phyloP scores from a whole-genome alignment of 2,329 filamentous ascomycete genomes.

The Huntiella omanensis region DNA sequence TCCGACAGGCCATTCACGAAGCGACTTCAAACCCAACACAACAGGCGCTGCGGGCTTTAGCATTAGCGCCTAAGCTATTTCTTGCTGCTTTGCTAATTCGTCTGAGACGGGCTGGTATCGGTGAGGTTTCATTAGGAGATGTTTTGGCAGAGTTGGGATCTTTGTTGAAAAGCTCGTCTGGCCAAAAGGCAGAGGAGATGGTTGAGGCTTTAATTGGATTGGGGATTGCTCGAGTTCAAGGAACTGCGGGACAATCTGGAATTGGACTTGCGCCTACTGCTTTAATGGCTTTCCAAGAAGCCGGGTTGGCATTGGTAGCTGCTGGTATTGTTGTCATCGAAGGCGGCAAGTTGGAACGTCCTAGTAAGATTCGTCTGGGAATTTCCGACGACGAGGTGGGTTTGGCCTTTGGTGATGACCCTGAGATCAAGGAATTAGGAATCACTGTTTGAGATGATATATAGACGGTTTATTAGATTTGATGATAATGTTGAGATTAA shows the following conservation, averaged over 20 bases:
- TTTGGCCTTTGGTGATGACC: constrained; percentile 73
- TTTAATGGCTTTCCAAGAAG: constrained; percentile 27
- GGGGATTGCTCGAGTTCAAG: neutral
- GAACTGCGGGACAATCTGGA: constrained; percentile 1
- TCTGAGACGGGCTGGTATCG: constrained; percentile 63
- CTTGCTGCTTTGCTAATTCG: constrained; percentile 65
- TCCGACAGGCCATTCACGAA: constrained; percentile 88
- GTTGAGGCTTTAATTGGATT: constrained; percentile 8
- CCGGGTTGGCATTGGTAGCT: constrained; percentile 67
- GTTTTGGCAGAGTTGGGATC: constrained; percentile 52
- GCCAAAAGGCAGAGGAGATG: constrained; percentile 8
- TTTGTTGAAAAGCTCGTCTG: constrained; percentile 9
- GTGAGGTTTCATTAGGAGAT: constrained; percentile 75
- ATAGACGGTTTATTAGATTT: too few relatives aligned
- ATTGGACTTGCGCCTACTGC: constrained; percentile 6
- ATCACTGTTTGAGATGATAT: constrained; percentile 23
- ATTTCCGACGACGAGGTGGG: constrained; percentile 84
- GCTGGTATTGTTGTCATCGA: constrained; percentile 80
- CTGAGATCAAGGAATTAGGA: constrained; percentile 65
- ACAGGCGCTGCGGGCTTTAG: constrained; percentile 66
- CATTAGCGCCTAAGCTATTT: constrained; percentile 67
- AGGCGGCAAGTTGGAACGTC: constrained; percentile 59
- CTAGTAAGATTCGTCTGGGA: constrained; percentile 68
- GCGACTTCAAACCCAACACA: constrained; percentile 85
- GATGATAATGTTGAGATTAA: too few relatives aligned